These are phyloP conservation scores for Magnaporthiopsis rhizophila DNA, from an alignment of 2,329 filamentous ascomycete species.

Conservation along the genomic window DNA sequence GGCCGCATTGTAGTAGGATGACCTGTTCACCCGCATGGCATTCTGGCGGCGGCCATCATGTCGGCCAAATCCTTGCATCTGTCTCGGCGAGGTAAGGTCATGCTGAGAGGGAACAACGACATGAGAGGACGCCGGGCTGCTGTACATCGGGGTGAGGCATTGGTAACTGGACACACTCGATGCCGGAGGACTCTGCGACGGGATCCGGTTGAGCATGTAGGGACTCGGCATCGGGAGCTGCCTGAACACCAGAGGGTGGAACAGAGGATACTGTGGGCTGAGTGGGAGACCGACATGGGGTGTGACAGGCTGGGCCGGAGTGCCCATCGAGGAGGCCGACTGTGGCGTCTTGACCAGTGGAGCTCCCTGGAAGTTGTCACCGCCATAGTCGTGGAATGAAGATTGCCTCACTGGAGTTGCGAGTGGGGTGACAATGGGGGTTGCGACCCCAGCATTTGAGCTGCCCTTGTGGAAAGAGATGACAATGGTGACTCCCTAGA, in stretches of 20 bases:
- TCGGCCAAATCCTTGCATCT: slow-evolving; percentile 24
- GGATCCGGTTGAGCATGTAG: slow-evolving; percentile 5
- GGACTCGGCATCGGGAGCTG: slow-evolving; percentile 1
- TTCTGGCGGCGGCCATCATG: slow-evolving; percentile 40
- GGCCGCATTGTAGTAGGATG: slow-evolving; percentile 37
- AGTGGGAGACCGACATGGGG: slow-evolving; percentile 18
- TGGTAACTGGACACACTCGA: neutral
- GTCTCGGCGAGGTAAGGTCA: slow-evolving; percentile 32
- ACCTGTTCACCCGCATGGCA: slow-evolving; percentile 35
- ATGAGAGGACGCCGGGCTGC: neutral
- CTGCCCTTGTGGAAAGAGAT: slow-evolving; percentile 11
- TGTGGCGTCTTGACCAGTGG: slow-evolving; percentile 11
- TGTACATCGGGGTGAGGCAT: slow-evolving; percentile 4
- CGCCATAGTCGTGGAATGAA: neutral
- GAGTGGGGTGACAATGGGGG: slow-evolving; percentile 15
- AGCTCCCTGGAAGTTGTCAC: slow-evolving; percentile 5
- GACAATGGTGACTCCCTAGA: slow-evolving; percentile 9
- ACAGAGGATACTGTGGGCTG: slow-evolving; percentile 4
- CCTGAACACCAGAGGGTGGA: slow-evolving; percentile 4
- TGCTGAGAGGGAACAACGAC: slow-evolving; percentile 20
- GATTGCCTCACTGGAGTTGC: slow-evolving; percentile 10
- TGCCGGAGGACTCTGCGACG: slow-evolving; percentile 1
- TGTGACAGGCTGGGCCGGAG: slow-evolving; percentile 17
- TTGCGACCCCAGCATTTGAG: slow-evolving; percentile 12
- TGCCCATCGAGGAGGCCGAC: slow-evolving; percentile 15